Evolutionary conservation across 106 monocot genomes (phyloP).

Genomic region (Acorus gramineus): DNA sequence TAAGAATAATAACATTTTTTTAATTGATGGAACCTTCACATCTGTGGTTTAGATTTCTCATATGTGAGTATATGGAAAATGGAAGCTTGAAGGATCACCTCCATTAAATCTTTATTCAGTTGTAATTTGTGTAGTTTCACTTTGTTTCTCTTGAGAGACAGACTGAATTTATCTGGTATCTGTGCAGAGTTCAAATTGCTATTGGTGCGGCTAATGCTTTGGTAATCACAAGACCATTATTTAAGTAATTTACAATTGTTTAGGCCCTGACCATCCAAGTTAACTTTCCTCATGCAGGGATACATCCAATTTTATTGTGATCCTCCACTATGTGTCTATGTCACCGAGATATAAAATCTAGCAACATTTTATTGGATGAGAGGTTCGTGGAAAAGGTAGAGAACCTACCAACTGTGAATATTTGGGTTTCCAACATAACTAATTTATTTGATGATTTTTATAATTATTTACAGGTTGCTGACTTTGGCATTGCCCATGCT

Average conservation of each 20-base stretch:
- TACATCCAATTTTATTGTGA: conserved; percentile 97
- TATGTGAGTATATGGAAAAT: conserved; percentile 96
- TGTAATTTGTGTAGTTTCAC: background rate
- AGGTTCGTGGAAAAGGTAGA: conserved; percentile 84
- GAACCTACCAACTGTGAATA: background rate
- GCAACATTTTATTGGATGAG: conserved; percentile 83
- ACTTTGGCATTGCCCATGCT: conserved; percentile 87
- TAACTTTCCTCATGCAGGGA: conserved; percentile 40
- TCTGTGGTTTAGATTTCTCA: conserved; percentile 42
- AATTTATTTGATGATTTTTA: background rate
- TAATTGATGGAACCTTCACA: conserved; percentile 2
- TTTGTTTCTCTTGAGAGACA: conserved; percentile 16
- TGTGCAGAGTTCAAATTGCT: conserved; percentile 60
- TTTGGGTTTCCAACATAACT: background rate
- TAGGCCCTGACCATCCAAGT: background rate
- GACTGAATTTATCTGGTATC: background rate
- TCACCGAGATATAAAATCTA: conserved; percentile 89
- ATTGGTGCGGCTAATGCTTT: conserved; percentile 89
- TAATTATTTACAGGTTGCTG: conserved; percentile 50
- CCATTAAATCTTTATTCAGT: conserved; percentile 31
- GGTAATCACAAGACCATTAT: conserved; percentile 22
- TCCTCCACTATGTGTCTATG: conserved; percentile 92
- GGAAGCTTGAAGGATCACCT: conserved; percentile 96
- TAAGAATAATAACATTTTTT: background rate
- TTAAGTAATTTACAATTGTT: background rate